These are phyloP conservation scores for Spathaspora passalidarum DNA, from an alignment of 805 yeast genomes.

Conservation along the genomic window DNA sequence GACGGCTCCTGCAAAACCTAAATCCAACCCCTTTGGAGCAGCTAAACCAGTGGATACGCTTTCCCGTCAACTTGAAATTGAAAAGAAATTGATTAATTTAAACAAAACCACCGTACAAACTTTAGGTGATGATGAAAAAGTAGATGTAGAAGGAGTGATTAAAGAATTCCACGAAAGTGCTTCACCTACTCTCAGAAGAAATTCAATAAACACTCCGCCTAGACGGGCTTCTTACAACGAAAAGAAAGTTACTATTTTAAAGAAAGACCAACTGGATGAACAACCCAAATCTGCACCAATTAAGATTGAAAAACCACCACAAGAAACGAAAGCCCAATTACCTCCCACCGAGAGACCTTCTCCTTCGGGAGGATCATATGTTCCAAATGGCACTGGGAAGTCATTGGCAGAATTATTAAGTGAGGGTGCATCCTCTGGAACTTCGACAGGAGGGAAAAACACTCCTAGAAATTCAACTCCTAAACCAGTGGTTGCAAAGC, in stretches of 20 bases:
- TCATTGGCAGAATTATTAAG: slow-evolving; percentile 41
- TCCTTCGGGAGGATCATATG: slow-evolving; percentile 14
- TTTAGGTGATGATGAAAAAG: slow-evolving; percentile 15
- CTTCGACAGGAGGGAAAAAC: slow-evolving; percentile 9
- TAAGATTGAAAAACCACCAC: not conserved
- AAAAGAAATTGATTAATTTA: slow-evolving; percentile 30
- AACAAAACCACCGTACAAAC: slow-evolving; percentile 34
- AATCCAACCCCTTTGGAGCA: slow-evolving; percentile 72
- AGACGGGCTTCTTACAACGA: slow-evolving; percentile 3
- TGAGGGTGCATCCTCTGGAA: slow-evolving; percentile 9
- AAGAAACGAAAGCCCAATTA: not conserved
- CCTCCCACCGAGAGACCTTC: slow-evolving; percentile 21
- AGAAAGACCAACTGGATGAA: slow-evolving; percentile 10
- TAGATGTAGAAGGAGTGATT: slow-evolving; percentile 9
- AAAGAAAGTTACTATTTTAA: slow-evolving; percentile 18
- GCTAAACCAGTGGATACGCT: slow-evolving; percentile 85
- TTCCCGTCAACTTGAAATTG: slow-evolving; percentile 62
- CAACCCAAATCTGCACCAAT: not conserved
- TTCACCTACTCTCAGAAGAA: slow-evolving; percentile 10
- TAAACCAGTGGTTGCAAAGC: slow-evolving; percentile 25
- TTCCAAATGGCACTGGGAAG: slow-evolving; percentile 21
- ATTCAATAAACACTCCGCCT: not conserved
- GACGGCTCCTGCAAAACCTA: slow-evolving; percentile 17
- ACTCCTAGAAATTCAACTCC: slow-evolving; percentile 18
- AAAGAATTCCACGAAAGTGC: slow-evolving; percentile 13